A percentile compares a stretch with the other conserved stretches of the same genome.
phyloP scores from a whole-genome alignment of 257 asterid species.

The Ophiorrhiza pumila region DNA sequence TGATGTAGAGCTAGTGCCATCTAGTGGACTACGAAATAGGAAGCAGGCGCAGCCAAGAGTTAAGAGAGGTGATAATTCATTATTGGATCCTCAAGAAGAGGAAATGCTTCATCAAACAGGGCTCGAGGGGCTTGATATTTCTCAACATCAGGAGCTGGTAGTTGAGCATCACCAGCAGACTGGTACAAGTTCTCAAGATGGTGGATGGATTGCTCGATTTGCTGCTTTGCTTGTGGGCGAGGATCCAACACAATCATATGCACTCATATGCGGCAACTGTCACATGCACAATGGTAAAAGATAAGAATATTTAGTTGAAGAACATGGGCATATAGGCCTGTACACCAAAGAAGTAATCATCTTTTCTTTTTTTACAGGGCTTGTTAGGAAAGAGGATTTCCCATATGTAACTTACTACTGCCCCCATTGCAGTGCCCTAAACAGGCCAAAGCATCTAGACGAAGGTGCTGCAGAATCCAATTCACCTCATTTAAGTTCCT shows the following conservation, averaged over 20 bases:
- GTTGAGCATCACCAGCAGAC: conserved; percentile 59
- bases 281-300: conserved; percentile 73
- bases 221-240: conserved; percentile 90
- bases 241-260: conserved; percentile 75
- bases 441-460: conserved; percentile 46
- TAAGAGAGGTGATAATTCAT: conserved; percentile 28
- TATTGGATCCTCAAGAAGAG: conserved; percentile 32
- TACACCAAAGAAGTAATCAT: not conserved
- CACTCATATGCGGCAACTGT: conserved; percentile 81
- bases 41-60: conserved; percentile 37
- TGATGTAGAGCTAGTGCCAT: conserved; percentile 47
- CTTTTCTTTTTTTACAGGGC: conserved; percentile 49
- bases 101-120: conserved; percentile 31
- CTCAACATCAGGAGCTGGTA: conserved; percentile 48
- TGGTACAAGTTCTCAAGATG: conserved; percentile 39
- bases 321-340: not conserved
- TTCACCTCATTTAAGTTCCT: conserved; percentile 31
- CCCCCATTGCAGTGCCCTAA: conserved; percentile 82
- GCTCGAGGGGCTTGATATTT: conserved; percentile 29
- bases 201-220: conserved; percentile 72
- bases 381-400: conserved; percentile 80
- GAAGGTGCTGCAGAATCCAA: conserved; percentile 37
- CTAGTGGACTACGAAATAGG: conserved; percentile 57
- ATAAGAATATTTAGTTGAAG: not conserved
- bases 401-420: conserved; percentile 79